phyloP scores from a whole-genome alignment of 2,329 filamentous ascomycete genomes.

The Teratosphaeriaceae sp. region DNA sequence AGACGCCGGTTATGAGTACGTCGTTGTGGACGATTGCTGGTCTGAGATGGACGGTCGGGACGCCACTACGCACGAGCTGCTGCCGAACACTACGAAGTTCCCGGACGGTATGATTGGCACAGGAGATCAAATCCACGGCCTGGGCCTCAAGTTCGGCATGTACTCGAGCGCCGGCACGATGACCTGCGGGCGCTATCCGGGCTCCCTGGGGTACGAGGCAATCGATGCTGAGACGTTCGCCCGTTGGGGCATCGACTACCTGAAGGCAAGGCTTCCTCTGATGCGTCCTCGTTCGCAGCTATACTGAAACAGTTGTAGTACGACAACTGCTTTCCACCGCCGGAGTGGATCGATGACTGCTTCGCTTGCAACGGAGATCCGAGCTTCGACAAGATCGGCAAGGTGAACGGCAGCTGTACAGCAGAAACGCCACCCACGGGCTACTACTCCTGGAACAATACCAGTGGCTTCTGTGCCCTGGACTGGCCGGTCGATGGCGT shows the following conservation, averaged over 20 bases:
- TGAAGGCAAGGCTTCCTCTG: conserved; percentile 34
- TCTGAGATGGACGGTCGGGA: conserved; percentile 45
- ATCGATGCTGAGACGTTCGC: conserved; percentile 54
- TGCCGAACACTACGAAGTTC: conserved; percentile 42
- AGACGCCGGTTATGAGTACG: conserved; percentile 51
- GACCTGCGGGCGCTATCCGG: conserved; percentile 47
- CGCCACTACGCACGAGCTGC: conserved; percentile 34
- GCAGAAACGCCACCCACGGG: conserved; percentile 6
- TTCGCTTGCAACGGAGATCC: conserved; percentile 12
- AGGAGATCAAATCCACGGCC: conserved; percentile 47
- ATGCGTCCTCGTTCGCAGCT: neutral
- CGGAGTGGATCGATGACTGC: conserved; percentile 9
- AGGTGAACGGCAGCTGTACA: conserved; percentile 5
- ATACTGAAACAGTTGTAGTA: neutral
- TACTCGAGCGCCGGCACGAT: conserved; percentile 50
- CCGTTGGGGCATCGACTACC: conserved; percentile 53
- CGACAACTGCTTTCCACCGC: conserved; percentile 42
- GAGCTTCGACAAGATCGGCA: conserved; percentile 5
- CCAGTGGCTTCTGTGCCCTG: conserved; percentile 4
- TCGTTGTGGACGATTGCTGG: conserved; percentile 58
- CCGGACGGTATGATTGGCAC: conserved; percentile 52
- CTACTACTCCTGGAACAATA: conserved; percentile 13
- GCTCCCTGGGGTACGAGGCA: conserved; percentile 49
- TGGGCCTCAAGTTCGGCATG: conserved; percentile 58
- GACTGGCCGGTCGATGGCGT: conserved; percentile 9